These are phyloP conservation scores for Trypanosoma conorhini DNA, from an alignment of 208 protist genomes.

Conservation along the genomic window DNA sequence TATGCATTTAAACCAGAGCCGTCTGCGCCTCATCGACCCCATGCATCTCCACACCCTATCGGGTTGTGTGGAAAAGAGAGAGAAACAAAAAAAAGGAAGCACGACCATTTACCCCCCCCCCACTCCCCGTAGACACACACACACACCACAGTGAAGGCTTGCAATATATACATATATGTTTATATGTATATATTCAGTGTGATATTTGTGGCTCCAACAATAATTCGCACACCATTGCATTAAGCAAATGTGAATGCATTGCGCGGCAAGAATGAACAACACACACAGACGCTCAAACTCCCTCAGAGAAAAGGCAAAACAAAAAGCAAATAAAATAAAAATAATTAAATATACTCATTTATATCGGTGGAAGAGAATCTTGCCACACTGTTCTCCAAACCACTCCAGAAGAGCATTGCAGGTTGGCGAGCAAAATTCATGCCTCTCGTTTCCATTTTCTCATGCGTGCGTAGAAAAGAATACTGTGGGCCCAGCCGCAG, in stretches of 20 bases:
- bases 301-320: too few relatives aligned
- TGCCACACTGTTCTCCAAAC: background rate
- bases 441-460: slow-evolving; percentile 3
- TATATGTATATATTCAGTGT: background rate
- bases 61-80: background rate
- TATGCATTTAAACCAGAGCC: background rate
- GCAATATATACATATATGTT: background rate
- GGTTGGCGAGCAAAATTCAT: background rate
- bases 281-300: background rate
- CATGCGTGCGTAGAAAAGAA: slow-evolving; percentile 71
- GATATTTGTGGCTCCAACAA: background rate
- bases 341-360: background rate
- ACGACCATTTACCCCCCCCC: background rate
- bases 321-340: background rate
- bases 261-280: background rate
- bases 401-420: background rate
- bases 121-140: too few relatives aligned
- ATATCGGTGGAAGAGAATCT: background rate
- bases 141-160: background rate
- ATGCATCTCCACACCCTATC: background rate
- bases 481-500: slow-evolving; percentile 75
- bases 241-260: background rate
- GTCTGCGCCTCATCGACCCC: background rate
- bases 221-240: background rate
- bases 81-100: background rate